Base-by-base conservation (phyloP, 75 land plant species). In the Picea sitchensis region DNA sequence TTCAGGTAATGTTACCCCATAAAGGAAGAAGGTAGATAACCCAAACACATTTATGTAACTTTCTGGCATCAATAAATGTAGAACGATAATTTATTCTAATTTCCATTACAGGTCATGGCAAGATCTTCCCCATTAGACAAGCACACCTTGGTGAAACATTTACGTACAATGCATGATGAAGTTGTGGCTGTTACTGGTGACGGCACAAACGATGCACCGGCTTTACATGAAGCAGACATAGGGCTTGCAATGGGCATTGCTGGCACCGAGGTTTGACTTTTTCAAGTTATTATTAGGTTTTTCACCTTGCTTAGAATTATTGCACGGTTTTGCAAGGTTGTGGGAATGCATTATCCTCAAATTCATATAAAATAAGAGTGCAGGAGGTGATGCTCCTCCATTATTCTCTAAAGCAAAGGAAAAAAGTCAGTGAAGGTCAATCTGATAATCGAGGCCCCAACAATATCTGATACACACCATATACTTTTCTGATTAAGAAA, bases 191-290 rank as follows among this genome's bases (percentile, higher is more conserved):
- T 95, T 38, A 97, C 98, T 80, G 98, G 98, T 82, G 99, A 97
- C 89, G 99, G 98, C 31, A 96, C 99, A 73, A 96, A 96, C 77
- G 99, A 96, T 85, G 98, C 98, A 17, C 99, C 99, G 61, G 98
- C 99, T 20, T 91, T 96, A 77, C 97, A 94, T 84, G 99, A 96
- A 82, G 98, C 98, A 76, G 99, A 96, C 82, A 92, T 97, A 80
- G 99, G 99, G 69, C 87, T 97, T 77, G 99, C 99, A 65, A 97
- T 97, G 98, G 99, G 99, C 34, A 97, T 97, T 79, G 38, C 81
- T 88, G 56, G 56, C 56, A 51, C 56, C 0, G 63, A 77, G 78
- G 56, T 51, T 51, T 51, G 56, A 51, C 56, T 51, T 51, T 41
- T 51, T 51, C 13, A 51, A 51, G 56, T 51, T 51, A 51, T 51